Conservation (phyloP, 805 yeast species). For the Yamadazyma sp. region DNA sequence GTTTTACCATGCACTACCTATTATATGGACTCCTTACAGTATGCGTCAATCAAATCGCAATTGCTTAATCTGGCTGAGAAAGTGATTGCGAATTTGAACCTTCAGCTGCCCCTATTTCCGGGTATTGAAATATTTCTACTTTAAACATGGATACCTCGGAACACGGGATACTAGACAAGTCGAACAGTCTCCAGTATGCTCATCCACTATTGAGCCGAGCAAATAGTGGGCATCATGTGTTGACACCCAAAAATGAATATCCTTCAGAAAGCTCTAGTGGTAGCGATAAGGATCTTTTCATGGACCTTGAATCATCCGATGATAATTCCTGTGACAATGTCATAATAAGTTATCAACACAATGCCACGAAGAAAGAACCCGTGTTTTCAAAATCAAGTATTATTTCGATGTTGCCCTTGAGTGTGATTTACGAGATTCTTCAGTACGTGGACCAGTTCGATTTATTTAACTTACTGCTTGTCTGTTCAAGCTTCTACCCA, state of each 20-base stretch:
- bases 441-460: constrained; percentile 33
- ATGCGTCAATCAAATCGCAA: constrained; percentile 70
- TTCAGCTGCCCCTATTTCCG: constrained; percentile 6
- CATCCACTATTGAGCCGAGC: constrained; percentile 6
- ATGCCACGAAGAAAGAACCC: neutral
- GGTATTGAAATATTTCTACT: neutral
- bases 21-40: neutral
- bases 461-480: constrained; percentile 24
- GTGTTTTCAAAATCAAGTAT: neutral
- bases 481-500: constrained; percentile 22
- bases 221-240: neutral
- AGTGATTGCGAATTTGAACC: constrained; percentile 6
- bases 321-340: neutral
- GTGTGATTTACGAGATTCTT: constrained; percentile 15
- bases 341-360: too few species aligned
- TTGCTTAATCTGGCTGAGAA: neutral
- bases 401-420: neutral
- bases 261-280: neutral
- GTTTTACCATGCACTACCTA: too few species aligned
- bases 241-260: neutral
- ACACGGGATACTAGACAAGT: constrained; percentile 1
- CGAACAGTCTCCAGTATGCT: constrained; percentile 2
- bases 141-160: constrained; percentile 1
- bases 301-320: constrained; percentile 2
- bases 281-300: constrained; percentile 2